Percentiles rank a stretch among this genome's conserved stretches.
These are phyloP conservation scores for Paecilomyces niveus DNA, from an alignment of 2,329 filamentous ascomycete genomes.

Conservation along the genomic window DNA sequence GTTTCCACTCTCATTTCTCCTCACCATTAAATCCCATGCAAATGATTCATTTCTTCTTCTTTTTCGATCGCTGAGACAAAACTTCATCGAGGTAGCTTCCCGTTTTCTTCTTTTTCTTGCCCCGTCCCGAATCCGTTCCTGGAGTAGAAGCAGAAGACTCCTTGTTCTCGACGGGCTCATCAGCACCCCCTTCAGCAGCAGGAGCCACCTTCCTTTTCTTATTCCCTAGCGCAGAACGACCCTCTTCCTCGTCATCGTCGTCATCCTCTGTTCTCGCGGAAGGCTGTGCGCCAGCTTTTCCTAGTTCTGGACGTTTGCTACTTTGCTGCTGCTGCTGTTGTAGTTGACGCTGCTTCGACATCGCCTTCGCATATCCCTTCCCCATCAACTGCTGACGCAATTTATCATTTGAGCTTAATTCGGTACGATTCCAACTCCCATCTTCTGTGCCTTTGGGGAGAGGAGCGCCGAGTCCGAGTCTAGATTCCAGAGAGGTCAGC, in stretches of 20 bases:
- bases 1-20: neutral
- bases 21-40: constrained; percentile 5
- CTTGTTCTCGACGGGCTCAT: neutral
- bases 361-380: constrained; percentile 31
- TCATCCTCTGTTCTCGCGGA: constrained; percentile 16
- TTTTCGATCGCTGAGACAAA: constrained; percentile 39
- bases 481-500: constrained; percentile 10
- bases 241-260: constrained; percentile 34
- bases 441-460: constrained; percentile 35
- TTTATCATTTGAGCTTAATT: constrained; percentile 37
- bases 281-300: neutral
- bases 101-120: constrained; percentile 15
- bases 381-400: constrained; percentile 41
- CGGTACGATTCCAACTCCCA: constrained; percentile 32
- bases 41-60: constrained; percentile 37
- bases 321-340: constrained; percentile 20
- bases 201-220: constrained; percentile 15
- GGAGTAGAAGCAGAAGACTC: neutral
- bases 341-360: constrained; percentile 38
- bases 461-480: constrained; percentile 43
- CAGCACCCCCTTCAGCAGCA: constrained; percentile 2
- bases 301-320: neutral
- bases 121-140: neutral
- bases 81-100: constrained; percentile 51
- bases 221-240: constrained; percentile 30